Base-by-base conservation (phyloP, 768 basidiomycete genomes). In the Termitomyces sp. region DNA sequence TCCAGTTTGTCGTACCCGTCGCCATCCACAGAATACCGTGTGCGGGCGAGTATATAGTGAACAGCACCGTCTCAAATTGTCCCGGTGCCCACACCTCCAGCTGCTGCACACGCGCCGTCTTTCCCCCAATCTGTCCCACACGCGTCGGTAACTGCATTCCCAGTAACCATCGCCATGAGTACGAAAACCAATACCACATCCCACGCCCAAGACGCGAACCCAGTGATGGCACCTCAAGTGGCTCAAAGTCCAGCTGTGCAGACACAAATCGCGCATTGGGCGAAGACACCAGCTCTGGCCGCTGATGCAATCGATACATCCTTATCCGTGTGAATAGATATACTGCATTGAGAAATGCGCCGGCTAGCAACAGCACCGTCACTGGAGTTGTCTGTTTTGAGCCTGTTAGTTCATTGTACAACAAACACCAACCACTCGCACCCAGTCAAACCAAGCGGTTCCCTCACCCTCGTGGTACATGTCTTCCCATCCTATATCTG, bases 391-490 rank as follows among this genome's bases (percentile, higher is more conserved):
- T 88, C 90, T 58, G 32, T 33, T 42, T 20, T 6, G 43, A 44
- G 22, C 6, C 3, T n/a, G 28, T 48, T n/a, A 43, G 33, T 54
- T 38, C 66, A 46, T 18, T 44, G 38, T 22, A 28, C 52, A 32
- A 47, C 24, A 16, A 57, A 59, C 42, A 43, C 28, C 26, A 26
- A 33, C 40, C 13, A 13, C 24, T 68, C 79, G 61, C 54, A 90
- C 91, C 91, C 91, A 93, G 71, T 90, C 86, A 58, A 90, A 86
- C 89, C 89, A 90, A 4, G 84, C 75, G 20, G 77, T 73, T 26
- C 80, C 80, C 65, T 79, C 82, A 53, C 78, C 82, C 66, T 87
- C 87, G 57, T 79, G 78, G 59, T 88, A 86, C 73, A 91, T 82
- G 66, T 88, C 85, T 64, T 91, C 88, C 89, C 89, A 92, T 3